Evolutionary conservation across 352 stramenopile genomes (phyloP).

Genomic region (Blastocystis sp.): DNA sequence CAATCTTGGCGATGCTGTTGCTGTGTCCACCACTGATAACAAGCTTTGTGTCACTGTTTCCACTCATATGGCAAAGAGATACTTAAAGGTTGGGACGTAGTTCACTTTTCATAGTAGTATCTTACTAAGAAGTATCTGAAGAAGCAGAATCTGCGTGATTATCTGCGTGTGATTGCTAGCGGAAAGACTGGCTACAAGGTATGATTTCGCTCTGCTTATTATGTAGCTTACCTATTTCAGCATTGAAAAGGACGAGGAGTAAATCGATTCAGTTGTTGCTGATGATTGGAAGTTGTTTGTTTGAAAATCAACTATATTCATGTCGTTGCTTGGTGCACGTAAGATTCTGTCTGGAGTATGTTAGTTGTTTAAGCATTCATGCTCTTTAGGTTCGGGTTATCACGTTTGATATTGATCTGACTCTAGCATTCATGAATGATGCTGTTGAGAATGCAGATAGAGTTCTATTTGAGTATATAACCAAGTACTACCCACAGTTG

Average conservation of each 20-base stretch:
- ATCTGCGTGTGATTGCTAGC: slow-evolving; percentile 95
- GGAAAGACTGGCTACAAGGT: slow-evolving; percentile 98
- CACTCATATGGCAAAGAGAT: slow-evolving; percentile 93
- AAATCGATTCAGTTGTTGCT: slow-evolving; percentile 15
- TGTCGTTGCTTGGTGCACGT: background rate
- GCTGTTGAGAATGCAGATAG: slow-evolving; percentile 25
- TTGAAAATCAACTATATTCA: background rate
- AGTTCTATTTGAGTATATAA: background rate
- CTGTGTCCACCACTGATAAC: slow-evolving; percentile 89
- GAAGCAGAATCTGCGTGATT: slow-evolving; percentile 99
- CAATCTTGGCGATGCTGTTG: slow-evolving; percentile 85
- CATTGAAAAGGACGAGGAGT: slow-evolving; percentile 37
- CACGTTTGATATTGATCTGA: slow-evolving; percentile 37
- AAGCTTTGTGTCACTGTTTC: slow-evolving; percentile 89
- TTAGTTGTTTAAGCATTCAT: background rate
- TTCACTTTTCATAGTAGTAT: slow-evolving; percentile 71
- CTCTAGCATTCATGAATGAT: slow-evolving; percentile 22
- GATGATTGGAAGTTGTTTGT: slow-evolving; percentile 27
- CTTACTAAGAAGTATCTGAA: slow-evolving; percentile 99
- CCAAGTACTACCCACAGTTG: background rate
- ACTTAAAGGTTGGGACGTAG: slow-evolving; percentile 66
- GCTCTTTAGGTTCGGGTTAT: background rate
- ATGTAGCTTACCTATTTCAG: slow-evolving; percentile 57
- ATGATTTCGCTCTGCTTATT: slow-evolving; percentile 42
- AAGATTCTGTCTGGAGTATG: background rate